phyloP scores from a whole-genome alignment of 2,329 filamentous ascomycete species.

The Grosmannia serpens region DNA sequence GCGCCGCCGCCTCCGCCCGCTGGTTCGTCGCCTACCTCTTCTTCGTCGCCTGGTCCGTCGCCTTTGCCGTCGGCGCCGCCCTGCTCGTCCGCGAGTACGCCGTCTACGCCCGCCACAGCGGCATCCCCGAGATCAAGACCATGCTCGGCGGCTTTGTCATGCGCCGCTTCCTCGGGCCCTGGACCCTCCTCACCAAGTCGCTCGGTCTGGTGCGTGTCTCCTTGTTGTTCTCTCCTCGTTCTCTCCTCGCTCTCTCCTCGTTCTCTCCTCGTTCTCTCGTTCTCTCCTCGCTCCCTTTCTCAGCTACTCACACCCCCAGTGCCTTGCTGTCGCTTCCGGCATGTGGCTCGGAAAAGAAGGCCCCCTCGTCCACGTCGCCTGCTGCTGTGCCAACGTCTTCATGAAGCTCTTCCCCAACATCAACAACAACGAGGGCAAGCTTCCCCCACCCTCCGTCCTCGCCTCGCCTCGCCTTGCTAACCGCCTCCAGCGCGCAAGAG shows the following conservation, averaged over 20 bases:
- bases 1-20: constrained; percentile 27
- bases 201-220: constrained; percentile 58
- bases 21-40: constrained; percentile 84
- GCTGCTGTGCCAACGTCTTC: constrained; percentile 88
- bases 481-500: constrained; percentile 63
- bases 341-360: constrained; percentile 97
- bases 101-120: constrained; percentile 82
- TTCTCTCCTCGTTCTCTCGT: no score
- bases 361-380: constrained; percentile 88
- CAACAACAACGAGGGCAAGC: constrained; percentile 69
- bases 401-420: constrained; percentile 79
- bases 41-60: constrained; percentile 71
- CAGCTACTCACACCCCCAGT: constrained; percentile 43
- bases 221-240: background rate
- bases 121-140: constrained; percentile 97
- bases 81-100: constrained; percentile 75
- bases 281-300: no score
- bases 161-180: constrained; percentile 68
- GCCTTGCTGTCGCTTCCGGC: constrained; percentile 82
- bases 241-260: no score
- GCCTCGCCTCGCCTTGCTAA: background rate
- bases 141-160: constrained; percentile 92
- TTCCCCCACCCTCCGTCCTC: no score
- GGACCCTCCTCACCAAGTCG: constrained; percentile 85
- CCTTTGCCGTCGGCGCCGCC: constrained; percentile 68